phyloP scores from a whole-genome alignment of 495 filamentous ascomycete species.

The Cercophora newfieldiana region DNA sequence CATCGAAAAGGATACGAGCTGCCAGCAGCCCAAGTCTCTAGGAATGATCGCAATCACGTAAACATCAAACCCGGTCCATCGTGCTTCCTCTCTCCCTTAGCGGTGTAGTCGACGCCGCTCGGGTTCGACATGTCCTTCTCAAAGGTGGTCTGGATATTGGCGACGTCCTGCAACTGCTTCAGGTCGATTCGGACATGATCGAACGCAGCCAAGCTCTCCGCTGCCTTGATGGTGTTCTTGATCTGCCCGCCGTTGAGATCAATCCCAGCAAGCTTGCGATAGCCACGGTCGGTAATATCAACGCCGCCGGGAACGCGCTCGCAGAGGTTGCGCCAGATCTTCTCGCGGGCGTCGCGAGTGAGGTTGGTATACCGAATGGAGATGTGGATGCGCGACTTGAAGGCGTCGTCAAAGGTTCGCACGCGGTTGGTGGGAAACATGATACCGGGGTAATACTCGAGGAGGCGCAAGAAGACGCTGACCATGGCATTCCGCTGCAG shows the following conservation, averaged over 20 bases:
- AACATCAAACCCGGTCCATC: slow-evolving; percentile 36
- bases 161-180: slow-evolving; percentile 33
- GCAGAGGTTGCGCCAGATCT: slow-evolving; percentile 53
- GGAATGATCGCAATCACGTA: slow-evolving; percentile 24
- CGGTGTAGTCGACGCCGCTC: slow-evolving; percentile 36
- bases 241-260: slow-evolving; percentile 63
- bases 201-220: slow-evolving; percentile 40
- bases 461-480: slow-evolving; percentile 45
- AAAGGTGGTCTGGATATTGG: slow-evolving; percentile 37
- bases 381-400: slow-evolving; percentile 50
- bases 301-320: slow-evolving; percentile 39
- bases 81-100: slow-evolving; percentile 29
- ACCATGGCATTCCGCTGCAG: slow-evolving; percentile 53
- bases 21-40: too few species aligned
- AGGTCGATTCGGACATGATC: slow-evolving; percentile 31
- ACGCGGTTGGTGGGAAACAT: slow-evolving; percentile 47
- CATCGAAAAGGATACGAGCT: too few species aligned
- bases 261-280: slow-evolving; percentile 43
- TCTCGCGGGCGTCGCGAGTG: slow-evolving; percentile 25
- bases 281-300: slow-evolving; percentile 43
- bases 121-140: slow-evolving; percentile 36
- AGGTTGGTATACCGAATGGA: slow-evolving; percentile 45
- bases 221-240: slow-evolving; percentile 62
- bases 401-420: slow-evolving; percentile 45
- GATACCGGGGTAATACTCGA: slow-evolving; percentile 51